A percentile compares a stretch with the other conserved stretches of the same genome.
phyloP scores from a whole-genome alignment of 2,329 filamentous ascomycete genomes.

The Aspergillus fumigatiaffinis region DNA sequence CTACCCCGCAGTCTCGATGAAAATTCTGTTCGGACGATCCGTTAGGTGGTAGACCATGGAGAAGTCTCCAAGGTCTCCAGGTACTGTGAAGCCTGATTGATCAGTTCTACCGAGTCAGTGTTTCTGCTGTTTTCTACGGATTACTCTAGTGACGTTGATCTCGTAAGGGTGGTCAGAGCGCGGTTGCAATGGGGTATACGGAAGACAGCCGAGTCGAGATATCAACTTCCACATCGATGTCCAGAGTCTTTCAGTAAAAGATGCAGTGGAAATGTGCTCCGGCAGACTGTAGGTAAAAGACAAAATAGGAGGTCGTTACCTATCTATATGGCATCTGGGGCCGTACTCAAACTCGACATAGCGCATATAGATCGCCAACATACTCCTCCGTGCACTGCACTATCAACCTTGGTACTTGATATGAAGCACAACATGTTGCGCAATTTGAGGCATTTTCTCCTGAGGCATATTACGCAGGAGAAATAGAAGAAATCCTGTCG shows the following conservation, averaged over 20 bases:
- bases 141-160: neutral
- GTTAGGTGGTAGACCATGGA: slow-evolving; percentile 10
- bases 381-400: neutral
- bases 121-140: neutral
- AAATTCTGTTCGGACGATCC: slow-evolving; percentile 7
- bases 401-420: neutral
- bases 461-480: slow-evolving; percentile 13
- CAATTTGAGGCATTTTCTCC: slow-evolving; percentile 18
- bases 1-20: slow-evolving; percentile 15
- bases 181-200: neutral
- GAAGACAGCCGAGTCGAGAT: neutral
- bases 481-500: slow-evolving; percentile 12
- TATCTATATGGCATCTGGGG: neutral
- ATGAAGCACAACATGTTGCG: neutral
- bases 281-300: neutral
- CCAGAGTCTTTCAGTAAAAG: neutral
- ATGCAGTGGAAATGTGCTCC: neutral
- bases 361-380: neutral
- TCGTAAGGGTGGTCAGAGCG: neutral
- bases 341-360: neutral
- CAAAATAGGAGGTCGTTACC: neutral
- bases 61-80: neutral
- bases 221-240: neutral
- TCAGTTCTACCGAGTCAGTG: neutral
- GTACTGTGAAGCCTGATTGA: neutral